Evolutionary conservation across 2,329 filamentous ascomycete genomes (phyloP).

Genomic region (Ceratocystis destructans): DNA sequence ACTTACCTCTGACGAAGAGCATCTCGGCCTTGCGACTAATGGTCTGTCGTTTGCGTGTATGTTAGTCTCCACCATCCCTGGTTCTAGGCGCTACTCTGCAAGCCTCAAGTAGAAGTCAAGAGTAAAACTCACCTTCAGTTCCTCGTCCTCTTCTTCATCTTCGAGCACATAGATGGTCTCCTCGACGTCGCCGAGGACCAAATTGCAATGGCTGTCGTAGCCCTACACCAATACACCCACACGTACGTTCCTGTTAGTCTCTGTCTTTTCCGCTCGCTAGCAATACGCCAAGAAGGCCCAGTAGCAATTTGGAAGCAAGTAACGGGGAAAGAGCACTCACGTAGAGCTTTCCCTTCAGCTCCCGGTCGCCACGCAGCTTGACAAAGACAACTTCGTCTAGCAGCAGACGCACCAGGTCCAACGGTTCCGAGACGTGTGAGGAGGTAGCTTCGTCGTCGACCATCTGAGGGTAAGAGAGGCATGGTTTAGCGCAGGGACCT

Average conservation of each 20-base stretch:
- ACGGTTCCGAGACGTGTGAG: slow-evolving; percentile 65
- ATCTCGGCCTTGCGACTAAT: slow-evolving; percentile 96
- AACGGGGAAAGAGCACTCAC: slow-evolving; percentile 39
- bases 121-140: slow-evolving; percentile 47
- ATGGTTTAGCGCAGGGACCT: not conserved
- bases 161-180: slow-evolving; percentile 83
- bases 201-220: slow-evolving; percentile 96
- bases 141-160: slow-evolving; percentile 33
- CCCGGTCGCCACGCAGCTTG: slow-evolving; percentile 87
- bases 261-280: not conserved
- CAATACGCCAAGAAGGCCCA: not conserved
- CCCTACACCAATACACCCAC: slow-evolving; percentile 44
- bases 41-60: slow-evolving; percentile 40
- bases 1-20: slow-evolving; percentile 87
- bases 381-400: slow-evolving; percentile 95
- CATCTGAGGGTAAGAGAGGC: slow-evolving; percentile 37
- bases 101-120: too few relatives aligned
- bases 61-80: not conserved
- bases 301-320: not conserved
- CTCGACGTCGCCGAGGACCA: slow-evolving; percentile 90
- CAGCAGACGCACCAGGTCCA: slow-evolving; percentile 87
- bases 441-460: slow-evolving; percentile 58
- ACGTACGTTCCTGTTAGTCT: not conserved
- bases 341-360: slow-evolving; percentile 88
- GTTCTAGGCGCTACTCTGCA: too few relatives aligned